Evolutionary conservation across 331 rosid species (phyloP), one percentile per base, ranked within the genome.

Genomic region (Prunus yedoensis): DNA sequence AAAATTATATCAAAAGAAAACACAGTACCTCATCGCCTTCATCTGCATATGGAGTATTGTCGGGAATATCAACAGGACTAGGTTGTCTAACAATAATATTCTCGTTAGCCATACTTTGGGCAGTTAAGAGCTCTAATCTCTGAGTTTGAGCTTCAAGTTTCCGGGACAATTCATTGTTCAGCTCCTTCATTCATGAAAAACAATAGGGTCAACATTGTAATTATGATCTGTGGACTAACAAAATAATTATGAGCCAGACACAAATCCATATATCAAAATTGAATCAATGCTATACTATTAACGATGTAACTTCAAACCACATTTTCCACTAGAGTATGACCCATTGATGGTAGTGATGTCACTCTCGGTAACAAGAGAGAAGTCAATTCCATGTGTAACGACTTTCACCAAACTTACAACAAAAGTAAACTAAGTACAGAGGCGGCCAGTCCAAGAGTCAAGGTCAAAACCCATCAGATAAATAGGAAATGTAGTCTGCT

Each of bases 91-190:
- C 77, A 9, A 88, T 80, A 81, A 80, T 75, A 77, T 81, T 82
- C 76, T 77, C 97, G 46, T 72, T 79, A 49, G 87, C 91, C 97
- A 95, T 92, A 73, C 87, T 90, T 89, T 83, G 97, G 79, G 99
- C 83, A 58, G 96, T 89, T 90, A 92, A 85, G 76, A 95, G 90
- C 88, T 95, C 99, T 82, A 95, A 77, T 88, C 97, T 90, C 83
- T 92, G 99, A 47, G 99, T 95, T 88, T 92, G 99, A 76, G 85
- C 75, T 85, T 95, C 98, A 45, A 95, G 97, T 74, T 95, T 92
- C 66, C 82, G 83, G 10, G 98, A 87, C 80, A 95, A 70, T 76
- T 95, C 99, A 78, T 86, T 88, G 88, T 95, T 92, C 80, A 90
- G 80, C 81, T 85, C 99, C 97, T 95, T 68, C 82, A 78, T 71